A percentile compares a stretch with the other conserved stretches of the same genome.
Conservation (phyloP, 345 rosid genomes). For the Heritiera fomes region DNA sequence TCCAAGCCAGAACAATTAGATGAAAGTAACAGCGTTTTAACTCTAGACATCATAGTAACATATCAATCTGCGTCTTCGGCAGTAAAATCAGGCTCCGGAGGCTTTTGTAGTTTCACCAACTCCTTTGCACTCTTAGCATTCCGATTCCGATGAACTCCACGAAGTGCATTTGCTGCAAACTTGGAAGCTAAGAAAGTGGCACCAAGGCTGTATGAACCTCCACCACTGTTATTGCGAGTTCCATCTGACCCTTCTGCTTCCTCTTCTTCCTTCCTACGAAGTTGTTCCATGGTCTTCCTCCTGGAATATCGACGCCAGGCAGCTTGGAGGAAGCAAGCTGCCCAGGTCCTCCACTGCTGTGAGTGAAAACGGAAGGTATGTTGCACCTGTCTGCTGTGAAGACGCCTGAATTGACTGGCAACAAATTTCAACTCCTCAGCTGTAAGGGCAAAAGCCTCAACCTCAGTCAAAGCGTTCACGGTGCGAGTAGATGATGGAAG, state of each 20-base stretch:
- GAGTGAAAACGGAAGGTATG: constrained; percentile 97
- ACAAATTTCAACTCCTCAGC: constrained; percentile 95
- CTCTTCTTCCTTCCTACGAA: constrained; percentile 61
- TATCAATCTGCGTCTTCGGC: constrained; percentile 70
- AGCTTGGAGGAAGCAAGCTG: constrained; percentile 93
- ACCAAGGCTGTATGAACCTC: constrained; percentile 73
- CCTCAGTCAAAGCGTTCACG: constrained; percentile 80
- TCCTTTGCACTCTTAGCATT: constrained; percentile 70
- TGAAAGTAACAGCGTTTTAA: not conserved
- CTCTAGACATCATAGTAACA: not conserved
- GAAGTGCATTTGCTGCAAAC: constrained; percentile 94
- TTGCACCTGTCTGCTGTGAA: constrained; percentile 94
- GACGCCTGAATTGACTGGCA: constrained; percentile 89
- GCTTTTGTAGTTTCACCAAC: constrained; percentile 77
- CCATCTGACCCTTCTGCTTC: constrained; percentile 51
- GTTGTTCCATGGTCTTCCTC: constrained; percentile 83
- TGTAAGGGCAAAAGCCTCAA: constrained; percentile 83
- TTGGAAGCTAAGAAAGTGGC: constrained; percentile 86
- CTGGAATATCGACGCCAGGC: constrained; percentile 89
- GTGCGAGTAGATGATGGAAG: constrained; percentile 98
- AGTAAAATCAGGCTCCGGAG: constrained; percentile 92
- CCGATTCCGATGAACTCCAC: constrained; percentile 75
- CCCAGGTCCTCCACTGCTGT: constrained; percentile 99
- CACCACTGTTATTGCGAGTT: constrained; percentile 35
- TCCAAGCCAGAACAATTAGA: constrained; percentile 8